Percentiles rank a stretch among this genome's conserved stretches.
Conservation (phyloP, 2,329 filamentous ascomycete genomes). For the Fusarium tanahbumbuense region DNA sequence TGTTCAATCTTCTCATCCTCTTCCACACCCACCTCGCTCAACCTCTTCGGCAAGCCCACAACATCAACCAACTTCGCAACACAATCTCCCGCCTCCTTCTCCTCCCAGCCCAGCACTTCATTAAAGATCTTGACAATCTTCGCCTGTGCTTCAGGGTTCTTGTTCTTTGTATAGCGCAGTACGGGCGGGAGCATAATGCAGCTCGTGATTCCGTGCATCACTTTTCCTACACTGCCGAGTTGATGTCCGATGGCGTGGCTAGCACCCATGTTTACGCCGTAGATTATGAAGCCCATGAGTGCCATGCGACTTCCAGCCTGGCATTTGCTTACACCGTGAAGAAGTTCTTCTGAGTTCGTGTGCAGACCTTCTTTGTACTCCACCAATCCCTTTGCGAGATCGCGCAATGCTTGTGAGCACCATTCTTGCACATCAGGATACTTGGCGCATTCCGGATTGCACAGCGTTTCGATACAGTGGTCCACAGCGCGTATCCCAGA, state of each 20-base stretch:
- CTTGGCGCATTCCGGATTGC: conserved; percentile 10
- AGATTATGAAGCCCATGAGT: conserved; percentile 22
- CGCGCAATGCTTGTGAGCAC: conserved; percentile 9
- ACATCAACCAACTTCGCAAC: background rate
- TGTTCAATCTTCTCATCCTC: conserved; percentile 16
- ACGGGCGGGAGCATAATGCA: conserved; percentile 21
- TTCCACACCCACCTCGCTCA: conserved; percentile 4
- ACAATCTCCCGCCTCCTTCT: conserved; percentile 9
- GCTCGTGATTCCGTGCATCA: conserved; percentile 24
- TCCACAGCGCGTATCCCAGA: conserved; percentile 23
- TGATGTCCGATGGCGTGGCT: conserved; percentile 22
- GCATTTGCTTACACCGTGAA: conserved; percentile 11
- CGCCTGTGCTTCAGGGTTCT: background rate
- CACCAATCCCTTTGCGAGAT: background rate
- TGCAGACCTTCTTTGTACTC: conserved; percentile 14
- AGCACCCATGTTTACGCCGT: conserved; percentile 22
- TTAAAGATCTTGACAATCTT: conserved; percentile 11
- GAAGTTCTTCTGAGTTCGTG: background rate
- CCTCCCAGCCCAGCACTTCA: conserved; percentile 8
- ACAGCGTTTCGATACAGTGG: conserved; percentile 12
- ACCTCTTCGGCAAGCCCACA: background rate
- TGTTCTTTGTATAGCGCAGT: conserved; percentile 8
- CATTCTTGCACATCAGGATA: conserved; percentile 7
- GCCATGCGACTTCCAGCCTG: conserved; percentile 28
- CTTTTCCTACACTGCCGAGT: conserved; percentile 18